phyloP scores from a whole-genome alignment of 2,329 filamentous ascomycete genomes.

The Tothia fuscella region DNA sequence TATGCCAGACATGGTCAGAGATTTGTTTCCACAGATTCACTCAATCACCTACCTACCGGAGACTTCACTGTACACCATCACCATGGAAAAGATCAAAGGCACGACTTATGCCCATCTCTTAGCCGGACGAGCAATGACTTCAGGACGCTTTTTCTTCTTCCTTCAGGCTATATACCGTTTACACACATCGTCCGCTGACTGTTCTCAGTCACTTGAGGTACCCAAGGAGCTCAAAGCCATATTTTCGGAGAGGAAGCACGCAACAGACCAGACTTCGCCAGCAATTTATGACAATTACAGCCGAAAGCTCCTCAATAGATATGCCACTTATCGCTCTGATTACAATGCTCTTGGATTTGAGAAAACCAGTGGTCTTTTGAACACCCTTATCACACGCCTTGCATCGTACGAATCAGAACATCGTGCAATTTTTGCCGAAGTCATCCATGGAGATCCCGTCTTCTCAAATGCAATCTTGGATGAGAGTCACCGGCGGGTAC shows the following conservation, averaged over 20 bases:
- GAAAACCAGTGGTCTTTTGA: slow-evolving; percentile 15
- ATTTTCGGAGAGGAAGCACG: not conserved
- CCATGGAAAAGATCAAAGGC: not conserved
- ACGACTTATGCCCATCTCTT: not conserved
- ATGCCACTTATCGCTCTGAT: not conserved
- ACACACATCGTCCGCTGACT: not conserved
- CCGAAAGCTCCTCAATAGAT: not conserved
- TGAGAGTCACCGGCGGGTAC: slow-evolving; percentile 18
- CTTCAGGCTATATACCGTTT: not conserved
- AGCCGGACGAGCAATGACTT: not conserved
- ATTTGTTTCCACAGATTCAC: not conserved
- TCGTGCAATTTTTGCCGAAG: slow-evolving; percentile 16
- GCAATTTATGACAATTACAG: not conserved
- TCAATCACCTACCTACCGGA: not conserved
- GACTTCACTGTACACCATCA: not conserved
- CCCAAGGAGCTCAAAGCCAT: not conserved
- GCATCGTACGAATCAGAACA: slow-evolving; percentile 21
- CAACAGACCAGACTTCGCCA: not conserved
- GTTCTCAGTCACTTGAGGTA: not conserved
- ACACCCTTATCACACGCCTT: slow-evolving; percentile 18
- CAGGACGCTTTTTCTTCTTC: not conserved
- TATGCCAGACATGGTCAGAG: not conserved
- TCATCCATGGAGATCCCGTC: slow-evolving; percentile 22
- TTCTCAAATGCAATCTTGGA: slow-evolving; percentile 22
- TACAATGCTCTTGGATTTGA: not conserved